Conservation (phyloP, 2,329 filamentous ascomycete genomes). For the Byssoonygena ceratinophila region DNA sequence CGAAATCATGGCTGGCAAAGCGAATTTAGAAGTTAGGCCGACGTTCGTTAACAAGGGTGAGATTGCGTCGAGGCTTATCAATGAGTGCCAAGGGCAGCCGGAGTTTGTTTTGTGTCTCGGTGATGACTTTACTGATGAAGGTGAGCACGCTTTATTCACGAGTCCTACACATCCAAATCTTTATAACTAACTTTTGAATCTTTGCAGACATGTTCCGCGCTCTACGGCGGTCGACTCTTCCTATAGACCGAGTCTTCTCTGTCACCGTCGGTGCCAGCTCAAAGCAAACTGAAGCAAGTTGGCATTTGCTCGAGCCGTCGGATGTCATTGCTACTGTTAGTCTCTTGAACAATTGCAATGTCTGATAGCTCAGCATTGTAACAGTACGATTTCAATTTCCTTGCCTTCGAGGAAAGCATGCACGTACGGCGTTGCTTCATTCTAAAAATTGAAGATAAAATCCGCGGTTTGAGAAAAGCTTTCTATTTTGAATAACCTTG, state of each 20-base stretch:
- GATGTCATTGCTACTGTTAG: constrained; percentile 66
- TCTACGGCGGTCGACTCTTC: constrained; percentile 49
- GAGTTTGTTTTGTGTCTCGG: constrained; percentile 87
- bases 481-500: too few relatives aligned
- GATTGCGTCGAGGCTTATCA: constrained; percentile 74
- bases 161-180: too few relatives aligned
- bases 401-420: background rate
- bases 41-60: constrained; percentile 97
- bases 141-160: constrained; percentile 40
- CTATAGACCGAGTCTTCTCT: constrained; percentile 64
- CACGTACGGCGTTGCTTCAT: background rate
- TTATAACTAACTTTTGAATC: too few relatives aligned
- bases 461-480: too few relatives aligned
- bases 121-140: constrained; percentile 96
- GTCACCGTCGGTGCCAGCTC: constrained; percentile 86
- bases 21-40: constrained; percentile 92
- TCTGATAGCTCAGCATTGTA: background rate
- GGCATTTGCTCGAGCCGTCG: constrained; percentile 77
- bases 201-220: constrained; percentile 70
- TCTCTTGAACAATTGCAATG: constrained; percentile 43
- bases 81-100: constrained; percentile 55
- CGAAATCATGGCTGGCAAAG: constrained; percentile 94
- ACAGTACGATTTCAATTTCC: background rate
- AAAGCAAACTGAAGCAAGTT: constrained; percentile 81
- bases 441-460: background rate